These are phyloP conservation scores for Sclerotinia subarctica DNA, from an alignment of 2,329 filamentous ascomycete genomes.

Conservation along the genomic window DNA sequence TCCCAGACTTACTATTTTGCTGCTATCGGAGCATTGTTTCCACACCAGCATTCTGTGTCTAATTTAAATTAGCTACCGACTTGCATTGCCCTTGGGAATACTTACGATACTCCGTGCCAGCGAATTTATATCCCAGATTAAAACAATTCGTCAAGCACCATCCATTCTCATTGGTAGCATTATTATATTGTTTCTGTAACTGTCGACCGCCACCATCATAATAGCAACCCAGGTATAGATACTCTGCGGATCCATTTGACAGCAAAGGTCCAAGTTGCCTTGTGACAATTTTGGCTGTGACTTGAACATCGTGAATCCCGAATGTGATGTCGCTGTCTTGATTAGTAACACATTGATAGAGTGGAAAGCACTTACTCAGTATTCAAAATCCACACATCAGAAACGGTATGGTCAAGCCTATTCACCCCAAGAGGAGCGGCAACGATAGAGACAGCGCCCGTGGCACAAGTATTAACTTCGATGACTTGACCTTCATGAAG, in stretches of 20 bases:
- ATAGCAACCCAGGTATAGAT: slow-evolving; percentile 19
- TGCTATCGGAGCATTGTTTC: slow-evolving; percentile 25
- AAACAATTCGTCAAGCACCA: slow-evolving; percentile 40
- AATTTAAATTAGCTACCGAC: background rate
- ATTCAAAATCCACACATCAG: slow-evolving; percentile 41
- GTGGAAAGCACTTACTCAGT: slow-evolving; percentile 27
- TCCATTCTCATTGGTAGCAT: slow-evolving; percentile 31
- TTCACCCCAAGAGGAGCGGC: slow-evolving; percentile 33
- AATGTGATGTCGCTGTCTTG: slow-evolving; percentile 36
- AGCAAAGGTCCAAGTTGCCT: slow-evolving; percentile 12
- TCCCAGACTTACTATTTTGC: slow-evolving; percentile 28
- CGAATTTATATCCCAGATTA: slow-evolving; percentile 30
- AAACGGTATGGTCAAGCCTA: slow-evolving; percentile 27
- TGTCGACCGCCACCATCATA: slow-evolving; percentile 15
- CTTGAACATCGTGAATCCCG: slow-evolving; percentile 39
- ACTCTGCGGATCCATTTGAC: slow-evolving; percentile 14
- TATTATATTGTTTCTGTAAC: slow-evolving; percentile 17
- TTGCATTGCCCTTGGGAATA: too few species aligned
- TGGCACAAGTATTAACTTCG: slow-evolving; percentile 31
- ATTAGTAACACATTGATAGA: background rate
- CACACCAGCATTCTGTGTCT: slow-evolving; percentile 16
- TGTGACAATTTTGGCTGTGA: slow-evolving; percentile 22
- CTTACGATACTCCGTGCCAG: slow-evolving; percentile 37
- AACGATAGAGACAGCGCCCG: slow-evolving; percentile 34
- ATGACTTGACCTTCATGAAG: slow-evolving; percentile 36